Evolutionary conservation across 1,284 basidiomycete genomes (phyloP), one percentile per base, ranked within the genome.

Genomic region (Ustilago bromivora): DNA sequence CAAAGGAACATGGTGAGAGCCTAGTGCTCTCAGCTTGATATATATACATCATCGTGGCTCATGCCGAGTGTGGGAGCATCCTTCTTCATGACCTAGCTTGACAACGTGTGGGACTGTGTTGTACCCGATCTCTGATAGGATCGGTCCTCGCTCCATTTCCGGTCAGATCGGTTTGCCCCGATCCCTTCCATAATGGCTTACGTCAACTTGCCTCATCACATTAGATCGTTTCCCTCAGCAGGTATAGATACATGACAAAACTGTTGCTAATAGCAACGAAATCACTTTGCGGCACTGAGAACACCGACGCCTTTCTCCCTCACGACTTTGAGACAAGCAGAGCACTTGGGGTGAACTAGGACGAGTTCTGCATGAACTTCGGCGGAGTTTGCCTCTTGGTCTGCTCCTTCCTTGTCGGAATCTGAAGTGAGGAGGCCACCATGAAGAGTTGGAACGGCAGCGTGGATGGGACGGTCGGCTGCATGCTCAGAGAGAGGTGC

Each of bases 351-450:
- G 43, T 77, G 75, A 7, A 77, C 60, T 4, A 77, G 61, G 6
- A 77, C 75, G 8, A 77, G 57, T 31, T 77, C 75, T 11, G 75
- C 75, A 0, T 66, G 47, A 23, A 77, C 57, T 17, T 60, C 66
- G 3, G 54, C 66, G 11, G 19, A 19, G 19, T 36, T 19, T 19
- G n/a, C 56, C 10, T 15, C 23, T 5, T 36, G 35, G 12, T 11
- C 15, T 7, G 34, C 17, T 12, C 23, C 47, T 35, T 56, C 36
- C 6, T 15, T 17, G 23, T 19, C 57, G 2, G 56, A 4, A 2
- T 46, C 61, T 1, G 73, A 65, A 6, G 69, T 60, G 13, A 77
- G 32, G 2, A 77, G 40, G 0, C 75, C 75, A 9, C 75, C 75
- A 31, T 77, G 75, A n/a, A 77, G 57, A 0, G 57, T 61, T 2